Conservation (phyloP, 495 filamentous ascomycete genomes). For the Penicillium paxilli region DNA sequence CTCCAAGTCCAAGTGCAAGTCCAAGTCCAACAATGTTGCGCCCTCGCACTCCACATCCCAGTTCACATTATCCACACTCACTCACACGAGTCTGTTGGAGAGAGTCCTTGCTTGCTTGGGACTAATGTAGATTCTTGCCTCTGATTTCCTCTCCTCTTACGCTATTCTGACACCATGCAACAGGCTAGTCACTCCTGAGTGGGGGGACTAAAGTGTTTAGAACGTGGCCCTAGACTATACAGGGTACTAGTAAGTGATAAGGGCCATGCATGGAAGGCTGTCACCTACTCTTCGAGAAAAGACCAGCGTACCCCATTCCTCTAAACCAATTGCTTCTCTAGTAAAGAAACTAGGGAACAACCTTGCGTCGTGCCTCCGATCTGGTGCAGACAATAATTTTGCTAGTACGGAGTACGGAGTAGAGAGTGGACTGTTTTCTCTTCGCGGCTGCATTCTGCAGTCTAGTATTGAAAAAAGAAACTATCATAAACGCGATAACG, state of each 20-base stretch:
- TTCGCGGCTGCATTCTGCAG: background rate
- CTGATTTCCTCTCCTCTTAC: too few relatives aligned
- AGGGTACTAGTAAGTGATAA: background rate
- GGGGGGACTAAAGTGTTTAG: background rate
- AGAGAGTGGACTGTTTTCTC: background rate
- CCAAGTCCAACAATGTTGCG: background rate
- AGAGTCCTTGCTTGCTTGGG: background rate
- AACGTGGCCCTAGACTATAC: background rate
- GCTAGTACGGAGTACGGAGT: background rate
- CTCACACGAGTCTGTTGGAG: background rate
- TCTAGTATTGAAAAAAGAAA: too few relatives aligned
- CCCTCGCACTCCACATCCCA: background rate
- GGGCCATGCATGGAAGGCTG: conserved; percentile 33
- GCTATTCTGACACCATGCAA: too few relatives aligned
- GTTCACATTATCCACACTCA: background rate
- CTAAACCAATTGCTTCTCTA: conserved; percentile 5
- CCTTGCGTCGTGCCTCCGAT: conserved; percentile 4
- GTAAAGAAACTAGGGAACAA: background rate
- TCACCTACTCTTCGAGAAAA: conserved; percentile 27
- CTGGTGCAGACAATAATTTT: background rate
- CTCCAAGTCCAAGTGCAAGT: too few relatives aligned
- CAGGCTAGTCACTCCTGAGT: background rate
- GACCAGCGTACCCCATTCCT: background rate
- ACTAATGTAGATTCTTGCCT: too few relatives aligned
- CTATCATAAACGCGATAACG: background rate